These are phyloP conservation scores for Microsporum audouinii DNA, from an alignment of 2,329 filamentous ascomycete species.

Conservation along the genomic window DNA sequence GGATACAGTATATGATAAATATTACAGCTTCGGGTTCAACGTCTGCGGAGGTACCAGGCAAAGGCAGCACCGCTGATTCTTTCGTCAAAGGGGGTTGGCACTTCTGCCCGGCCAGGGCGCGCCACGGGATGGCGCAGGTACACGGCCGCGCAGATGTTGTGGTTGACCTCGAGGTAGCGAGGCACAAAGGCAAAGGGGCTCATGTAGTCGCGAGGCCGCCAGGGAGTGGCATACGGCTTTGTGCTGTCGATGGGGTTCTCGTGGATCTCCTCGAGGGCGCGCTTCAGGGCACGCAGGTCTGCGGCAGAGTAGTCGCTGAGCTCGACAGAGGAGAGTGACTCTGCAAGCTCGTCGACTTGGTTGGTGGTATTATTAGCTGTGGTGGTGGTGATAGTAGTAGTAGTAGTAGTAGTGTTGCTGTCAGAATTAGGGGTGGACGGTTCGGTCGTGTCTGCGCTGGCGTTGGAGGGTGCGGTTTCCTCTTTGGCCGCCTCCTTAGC, in stretches of 20 bases:
- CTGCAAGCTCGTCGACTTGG: slow-evolving; percentile 17
- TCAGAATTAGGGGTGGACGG: slow-evolving; percentile 13
- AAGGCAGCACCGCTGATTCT: slow-evolving; percentile 69
- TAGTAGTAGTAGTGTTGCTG: slow-evolving; percentile 5
- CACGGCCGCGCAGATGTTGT: slow-evolving; percentile 88
- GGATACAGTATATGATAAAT: neutral
- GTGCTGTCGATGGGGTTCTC: slow-evolving; percentile 64
- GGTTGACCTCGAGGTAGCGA: slow-evolving; percentile 92
- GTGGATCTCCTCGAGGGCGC: slow-evolving; percentile 52
- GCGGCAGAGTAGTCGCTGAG: slow-evolving; percentile 39
- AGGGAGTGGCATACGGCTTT: slow-evolving; percentile 86
- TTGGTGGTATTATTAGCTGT: neutral
- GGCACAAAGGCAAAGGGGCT: slow-evolving; percentile 89
- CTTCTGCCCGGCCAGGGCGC: slow-evolving; percentile 64
- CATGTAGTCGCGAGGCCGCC: slow-evolving; percentile 80
- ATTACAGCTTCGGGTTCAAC: slow-evolving; percentile 39
- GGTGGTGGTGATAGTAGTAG: slow-evolving; percentile 24
- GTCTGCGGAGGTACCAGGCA: slow-evolving; percentile 83
- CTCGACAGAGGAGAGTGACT: slow-evolving; percentile 28
- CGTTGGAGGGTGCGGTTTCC: neutral
- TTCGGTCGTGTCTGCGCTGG: neutral
- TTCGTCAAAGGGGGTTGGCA: slow-evolving; percentile 68
- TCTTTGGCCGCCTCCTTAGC: neutral
- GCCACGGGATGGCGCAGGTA: slow-evolving; percentile 92
- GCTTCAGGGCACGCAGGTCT: slow-evolving; percentile 36